These are phyloP conservation scores for Leptomonas pyrrhocoris DNA, from an alignment of 208 protist genomes.

Conservation along the genomic window DNA sequence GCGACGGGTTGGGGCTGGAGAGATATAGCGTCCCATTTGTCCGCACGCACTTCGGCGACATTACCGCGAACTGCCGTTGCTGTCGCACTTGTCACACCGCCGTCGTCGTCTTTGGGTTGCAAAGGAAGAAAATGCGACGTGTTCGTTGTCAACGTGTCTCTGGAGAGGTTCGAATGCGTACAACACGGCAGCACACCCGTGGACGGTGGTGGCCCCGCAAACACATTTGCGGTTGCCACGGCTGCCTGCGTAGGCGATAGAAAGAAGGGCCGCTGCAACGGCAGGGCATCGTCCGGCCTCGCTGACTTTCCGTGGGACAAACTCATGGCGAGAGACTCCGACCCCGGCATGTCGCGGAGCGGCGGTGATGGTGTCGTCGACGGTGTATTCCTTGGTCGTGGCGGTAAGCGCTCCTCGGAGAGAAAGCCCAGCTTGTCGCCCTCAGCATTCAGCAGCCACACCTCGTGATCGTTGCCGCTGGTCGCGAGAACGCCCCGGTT, in stretches of 20 bases:
- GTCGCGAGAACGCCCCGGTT: constrained; percentile 43
- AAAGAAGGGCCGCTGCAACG: constrained; percentile 14
- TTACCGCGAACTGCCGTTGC: neutral
- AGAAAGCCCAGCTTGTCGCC: constrained; percentile 45
- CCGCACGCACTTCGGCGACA: neutral
- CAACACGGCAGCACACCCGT: neutral
- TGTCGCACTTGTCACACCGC: neutral
- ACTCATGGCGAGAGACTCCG: constrained; percentile 5
- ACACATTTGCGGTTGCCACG: neutral
- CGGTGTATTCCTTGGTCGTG: constrained; percentile 2
- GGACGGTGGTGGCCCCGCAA: neutral
- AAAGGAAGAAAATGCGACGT: no score
- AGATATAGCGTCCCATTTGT: neutral
- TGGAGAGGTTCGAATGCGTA: neutral
- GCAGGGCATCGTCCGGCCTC: neutral
- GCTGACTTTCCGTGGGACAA: neutral
- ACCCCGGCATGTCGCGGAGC: no score
- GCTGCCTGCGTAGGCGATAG: neutral
- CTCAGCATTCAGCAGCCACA: constrained; percentile 44
- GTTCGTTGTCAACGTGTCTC: neutral
- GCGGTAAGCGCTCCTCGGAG: constrained; percentile 47
- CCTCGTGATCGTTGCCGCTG: constrained; percentile 54
- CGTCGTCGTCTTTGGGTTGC: neutral
- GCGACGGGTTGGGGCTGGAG: neutral
- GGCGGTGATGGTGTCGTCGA: neutral